phyloP scores from a whole-genome alignment of 108 stramenopile species.

The Nitzschia sp. region DNA sequence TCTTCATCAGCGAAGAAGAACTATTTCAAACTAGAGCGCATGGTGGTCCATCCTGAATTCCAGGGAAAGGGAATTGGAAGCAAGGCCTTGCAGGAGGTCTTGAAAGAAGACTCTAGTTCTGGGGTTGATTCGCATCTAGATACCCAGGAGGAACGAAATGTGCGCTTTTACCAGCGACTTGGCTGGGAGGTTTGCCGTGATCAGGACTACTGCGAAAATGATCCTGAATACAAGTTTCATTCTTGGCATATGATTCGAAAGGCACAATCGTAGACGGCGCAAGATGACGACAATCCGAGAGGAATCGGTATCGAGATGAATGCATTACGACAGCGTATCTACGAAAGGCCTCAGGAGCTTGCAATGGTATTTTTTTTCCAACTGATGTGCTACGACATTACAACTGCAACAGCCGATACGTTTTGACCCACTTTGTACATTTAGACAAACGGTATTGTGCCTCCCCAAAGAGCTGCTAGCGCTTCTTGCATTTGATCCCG shows the following conservation, averaged over 20 bases:
- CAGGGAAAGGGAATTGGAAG: constrained; percentile 32
- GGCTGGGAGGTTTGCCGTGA: constrained; percentile 6
- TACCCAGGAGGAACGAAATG: constrained; percentile 30
- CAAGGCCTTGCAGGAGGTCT: constrained; percentile 1
- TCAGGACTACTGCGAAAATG: not conserved
- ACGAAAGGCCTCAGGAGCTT: not conserved
- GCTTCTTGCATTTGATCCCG: constrained; percentile 2
- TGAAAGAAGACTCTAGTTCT: not conserved
- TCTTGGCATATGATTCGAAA: constrained; percentile 12
- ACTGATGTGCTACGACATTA: no score
- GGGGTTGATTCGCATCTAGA: constrained; percentile 2
- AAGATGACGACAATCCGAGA: not conserved
- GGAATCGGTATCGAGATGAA: no score
- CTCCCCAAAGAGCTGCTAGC: not conserved
- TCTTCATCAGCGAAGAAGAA: not conserved
- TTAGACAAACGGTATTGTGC: not conserved
- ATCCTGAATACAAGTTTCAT: constrained; percentile 8
- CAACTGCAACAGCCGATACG: no score
- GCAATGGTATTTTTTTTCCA: not conserved
- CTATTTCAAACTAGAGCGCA: constrained; percentile 17
- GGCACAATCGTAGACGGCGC: not conserved
- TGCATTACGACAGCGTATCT: no score
- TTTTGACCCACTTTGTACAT: not conserved
- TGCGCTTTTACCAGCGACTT: constrained; percentile 25
- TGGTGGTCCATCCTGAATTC: constrained; percentile 22